A percentile compares a stretch with the other conserved stretches of the same genome.
Evolutionary conservation across 2,329 filamentous ascomycete genomes (phyloP).

Genomic region (Basipetospora chlamydospora): DNA sequence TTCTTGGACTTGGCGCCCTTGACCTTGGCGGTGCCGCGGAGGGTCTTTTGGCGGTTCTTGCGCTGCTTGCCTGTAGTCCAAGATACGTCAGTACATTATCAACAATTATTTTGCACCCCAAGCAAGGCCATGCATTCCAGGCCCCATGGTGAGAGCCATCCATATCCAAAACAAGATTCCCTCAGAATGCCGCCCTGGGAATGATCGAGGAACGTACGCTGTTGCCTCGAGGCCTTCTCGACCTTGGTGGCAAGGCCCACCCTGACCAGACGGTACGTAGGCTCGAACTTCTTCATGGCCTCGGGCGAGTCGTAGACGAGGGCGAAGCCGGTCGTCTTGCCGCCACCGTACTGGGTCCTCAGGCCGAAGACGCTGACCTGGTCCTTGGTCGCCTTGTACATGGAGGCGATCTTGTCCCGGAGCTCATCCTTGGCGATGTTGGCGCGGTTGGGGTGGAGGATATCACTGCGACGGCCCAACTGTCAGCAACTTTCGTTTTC

Average conservation of each 20-base stretch:
- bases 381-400: slow-evolving; percentile 98
- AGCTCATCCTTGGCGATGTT: slow-evolving; percentile 99
- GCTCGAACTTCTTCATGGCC: slow-evolving; percentile 99
- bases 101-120: no score
- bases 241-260: slow-evolving; percentile 86
- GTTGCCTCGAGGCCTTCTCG: slow-evolving; percentile 96
- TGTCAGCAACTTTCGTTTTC: no score
- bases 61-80: slow-evolving; percentile 82
- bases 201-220: slow-evolving; percentile 93
- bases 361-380: slow-evolving; percentile 97
- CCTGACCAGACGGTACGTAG: slow-evolving; percentile 89
- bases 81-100: neutral
- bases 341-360: slow-evolving; percentile 97
- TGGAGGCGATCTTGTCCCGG: slow-evolving; percentile 78
- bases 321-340: slow-evolving; percentile 98
- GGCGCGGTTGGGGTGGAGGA: slow-evolving; percentile 95
- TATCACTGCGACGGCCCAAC: slow-evolving; percentile 54
- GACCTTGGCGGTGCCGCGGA: slow-evolving; percentile 94
- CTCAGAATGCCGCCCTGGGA: no score
- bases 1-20: slow-evolving; percentile 94
- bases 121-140: no score
- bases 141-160: no score
- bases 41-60: slow-evolving; percentile 99
- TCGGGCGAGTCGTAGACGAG: slow-evolving; percentile 97
- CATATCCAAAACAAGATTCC: no score